Evolutionary conservation across 331 rosid genomes (phyloP).

Genomic region (Dryas integrifolia): DNA sequence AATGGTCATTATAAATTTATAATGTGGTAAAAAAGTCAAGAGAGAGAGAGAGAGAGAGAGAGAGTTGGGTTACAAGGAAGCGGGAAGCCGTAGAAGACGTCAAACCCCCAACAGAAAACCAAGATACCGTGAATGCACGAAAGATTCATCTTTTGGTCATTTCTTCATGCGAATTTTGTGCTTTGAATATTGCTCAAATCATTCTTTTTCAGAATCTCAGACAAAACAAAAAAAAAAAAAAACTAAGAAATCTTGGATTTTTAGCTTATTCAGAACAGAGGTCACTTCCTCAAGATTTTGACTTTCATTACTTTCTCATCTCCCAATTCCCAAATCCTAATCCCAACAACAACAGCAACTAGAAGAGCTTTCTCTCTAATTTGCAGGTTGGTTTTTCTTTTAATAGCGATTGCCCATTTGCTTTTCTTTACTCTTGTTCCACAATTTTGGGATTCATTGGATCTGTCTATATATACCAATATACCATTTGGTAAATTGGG

Average conservation of each 20-base stretch:
- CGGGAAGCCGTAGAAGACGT: conserved; percentile 24
- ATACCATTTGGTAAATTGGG: conserved; percentile 1
- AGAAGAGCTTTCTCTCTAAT: neutral
- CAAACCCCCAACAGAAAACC: conserved; percentile 2
- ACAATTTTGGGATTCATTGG: conserved; percentile 2
- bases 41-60: neutral
- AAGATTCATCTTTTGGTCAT: neutral
- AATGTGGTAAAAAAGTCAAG: neutral
- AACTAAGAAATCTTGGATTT: neutral
- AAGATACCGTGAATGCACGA: neutral
- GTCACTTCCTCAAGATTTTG: neutral
- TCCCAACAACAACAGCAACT: neutral
- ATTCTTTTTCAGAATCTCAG: neutral
- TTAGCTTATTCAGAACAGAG: neutral
- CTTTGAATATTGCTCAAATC: neutral
- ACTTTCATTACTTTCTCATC: neutral
- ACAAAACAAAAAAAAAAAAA: neutral
- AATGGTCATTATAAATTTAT: neutral
- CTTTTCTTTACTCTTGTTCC: neutral
- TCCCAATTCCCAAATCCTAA: conserved; percentile 4
- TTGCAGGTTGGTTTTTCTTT: conserved; percentile 5
- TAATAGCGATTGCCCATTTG: neutral
- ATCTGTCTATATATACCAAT: neutral
- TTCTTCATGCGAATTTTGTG: neutral
- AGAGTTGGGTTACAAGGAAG: conserved; percentile 5